Base-by-base conservation (phyloP, 2,329 filamentous ascomycete species). In the Biscogniauxia mediterranea region DNA sequence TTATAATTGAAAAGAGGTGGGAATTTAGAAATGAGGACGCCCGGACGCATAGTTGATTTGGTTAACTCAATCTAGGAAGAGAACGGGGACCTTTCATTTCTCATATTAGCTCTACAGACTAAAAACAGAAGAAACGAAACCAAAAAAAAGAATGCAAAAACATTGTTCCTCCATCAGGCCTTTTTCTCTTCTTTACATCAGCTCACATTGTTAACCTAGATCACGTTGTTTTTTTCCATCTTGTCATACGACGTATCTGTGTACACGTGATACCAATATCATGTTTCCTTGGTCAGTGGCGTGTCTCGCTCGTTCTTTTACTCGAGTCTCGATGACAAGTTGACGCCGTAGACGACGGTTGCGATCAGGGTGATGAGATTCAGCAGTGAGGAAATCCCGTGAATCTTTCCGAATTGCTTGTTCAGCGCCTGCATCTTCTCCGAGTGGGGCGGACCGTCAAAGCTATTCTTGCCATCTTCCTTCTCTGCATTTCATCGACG, bases 391-490 rank as follows among this genome's bases (percentile, higher is more conserved):
- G 92, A 96, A 54, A 91, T 78, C 5, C 93, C 92, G 76, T 99
- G 95, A 60, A 97, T 76, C 64, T 84, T 85, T 17, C 85, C 86
- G 75, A 98, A 98, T 65, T 81, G 82, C 78, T 87, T 90, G 80
- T 94, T 96, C 69, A 96, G 76, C 8, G 81, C 82, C 68, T 86
- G 76, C 93, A 98, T 97, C 79, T 94, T 91, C 68, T 88, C 82
- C 5, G 90, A 95, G 71, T 96, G 91, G 49, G 92, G 91, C 0
- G 88, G 84, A 57, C 85, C 79, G 66, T 96, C 92, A 71, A 90
- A 91, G 76, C 88, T 91, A 74, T 90, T 91, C 83, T 96, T 97
- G 58, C 92, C 92, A 73, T 97, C 94, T 70, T 89, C 87, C 64
- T 89, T 92, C 81, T 94, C 93, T 88, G 63, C 52, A 58, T 19